Base-by-base conservation (phyloP, 768 basidiomycete species). In the Lyophyllum atratum region DNA sequence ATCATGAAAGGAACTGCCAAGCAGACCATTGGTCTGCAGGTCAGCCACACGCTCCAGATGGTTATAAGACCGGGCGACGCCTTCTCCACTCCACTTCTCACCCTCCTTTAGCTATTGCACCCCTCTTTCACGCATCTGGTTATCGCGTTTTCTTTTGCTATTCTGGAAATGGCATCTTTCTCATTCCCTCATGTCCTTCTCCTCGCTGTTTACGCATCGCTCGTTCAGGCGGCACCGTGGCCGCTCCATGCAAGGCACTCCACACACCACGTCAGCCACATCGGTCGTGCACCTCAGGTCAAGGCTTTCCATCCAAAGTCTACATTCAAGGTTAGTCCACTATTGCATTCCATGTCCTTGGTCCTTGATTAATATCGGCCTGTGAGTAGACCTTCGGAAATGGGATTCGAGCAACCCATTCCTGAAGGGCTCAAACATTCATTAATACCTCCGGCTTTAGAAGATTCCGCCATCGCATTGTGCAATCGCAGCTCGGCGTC, bases 191-290 rank as follows among this genome's bases (percentile, higher is more conserved):
- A 69, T 28, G 54, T 71, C 33, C 22, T 72, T 49, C 40, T 71
- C n/a, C 55, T 69, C 39, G 56, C 64, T 39, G 46, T 70, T 10
- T 66, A 60, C 46, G 64, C 60, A 26, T 60, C 68, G 15, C 43
- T 60, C 21, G 63, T 65, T 37, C 49, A 40, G 0, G 74, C 74
- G 31, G 71, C 70, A 8, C 75, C 74, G 3, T 73, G 67, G 68
- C 72, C 72, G 15, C 39, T 59, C 11, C 61, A 68, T 37, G 55
- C 61, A 9, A 66, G 63, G 59, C 72, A 74, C 52, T 58, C 66
- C 0, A 72, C 74, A 3, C 71, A 72, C 51, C 69, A 68, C 39
- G 53, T 63, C 26, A 68, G 69, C 8, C 56, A 64, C 31, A 59
- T 75, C 42, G 67, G 70, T 22, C 64, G 68, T 8, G 64, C 52